Evolutionary conservation across 106 monocot species (phyloP), one percentile per base, ranked within the genome.

Genomic region (Dendrobium huoshanense): DNA sequence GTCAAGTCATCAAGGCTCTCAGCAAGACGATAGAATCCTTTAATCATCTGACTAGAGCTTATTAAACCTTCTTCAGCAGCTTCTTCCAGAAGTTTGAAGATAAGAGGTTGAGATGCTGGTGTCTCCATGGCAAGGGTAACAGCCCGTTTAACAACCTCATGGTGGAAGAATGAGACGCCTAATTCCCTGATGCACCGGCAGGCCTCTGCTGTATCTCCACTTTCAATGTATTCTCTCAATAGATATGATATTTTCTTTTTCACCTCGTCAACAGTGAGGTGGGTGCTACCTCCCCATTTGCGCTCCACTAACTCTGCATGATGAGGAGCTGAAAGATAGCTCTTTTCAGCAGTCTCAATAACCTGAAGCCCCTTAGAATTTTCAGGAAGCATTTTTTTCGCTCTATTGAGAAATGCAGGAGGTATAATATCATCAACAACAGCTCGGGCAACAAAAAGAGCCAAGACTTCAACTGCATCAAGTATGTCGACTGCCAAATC

Each of bases 351-450:
- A 51, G 88, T 98, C 70, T 92, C 81, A 58, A 98, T 45, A 41
- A 92, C 92, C 64, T 88, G 77, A 72, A 87, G 77, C 16, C 91
- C 94, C 61, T 88, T 98, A 22, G 97, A 91, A 41, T 80, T 72
- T 24, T 89, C 86, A 10, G 89, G 5, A 70, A 95, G 84, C 8
- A 67, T 55, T 81, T 41, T 79, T 56, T 85, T 98, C 48, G 84
- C 90, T 76, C 67, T 85, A 27, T 70, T 85, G 48, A 98, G 83
- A 65, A 95, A 94, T 9, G 92, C 92, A 48, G 97, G 97, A 73
- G 97, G 91, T 16, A 98, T 77, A 55, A 98, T 95, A 49, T 98
- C 97, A 82, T 98, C 97, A 47, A 98, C 97, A 68, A 98, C 88
- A 3, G 94, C 97, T 48, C 97, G 89, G n/a, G 97, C 92, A 80